phyloP scores from a whole-genome alignment of 1,284 basidiomycete genomes.

The Cutaneotrichosporon sp. region DNA sequence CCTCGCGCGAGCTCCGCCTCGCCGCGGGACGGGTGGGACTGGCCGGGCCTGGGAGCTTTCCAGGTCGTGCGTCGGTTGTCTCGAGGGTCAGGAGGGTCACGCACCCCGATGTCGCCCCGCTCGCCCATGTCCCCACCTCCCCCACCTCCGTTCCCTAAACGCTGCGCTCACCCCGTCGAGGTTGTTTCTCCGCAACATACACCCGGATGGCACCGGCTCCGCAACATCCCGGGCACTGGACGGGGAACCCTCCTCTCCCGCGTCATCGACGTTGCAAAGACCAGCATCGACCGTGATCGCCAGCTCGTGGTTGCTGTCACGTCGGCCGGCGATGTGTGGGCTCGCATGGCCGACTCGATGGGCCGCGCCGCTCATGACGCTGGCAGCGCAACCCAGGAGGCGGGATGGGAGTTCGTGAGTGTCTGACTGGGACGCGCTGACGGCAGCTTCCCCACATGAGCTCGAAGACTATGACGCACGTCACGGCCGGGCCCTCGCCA shows the following conservation, averaged over 20 bases:
- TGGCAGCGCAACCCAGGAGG: constrained; percentile 1
- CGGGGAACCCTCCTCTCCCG: background rate
- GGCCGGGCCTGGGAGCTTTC: background rate
- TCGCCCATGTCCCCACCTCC: background rate
- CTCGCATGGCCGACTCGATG: background rate
- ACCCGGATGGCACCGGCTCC: background rate
- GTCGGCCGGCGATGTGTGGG: background rate
- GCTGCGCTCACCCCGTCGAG: background rate
- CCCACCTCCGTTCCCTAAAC: background rate
- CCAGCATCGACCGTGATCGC: background rate
- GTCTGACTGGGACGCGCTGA: background rate
- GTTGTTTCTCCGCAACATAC: background rate
- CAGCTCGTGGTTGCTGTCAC: background rate
- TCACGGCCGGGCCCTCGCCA: background rate
- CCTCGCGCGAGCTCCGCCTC: background rate
- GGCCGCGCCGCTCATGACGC: background rate
- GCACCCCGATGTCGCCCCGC: background rate
- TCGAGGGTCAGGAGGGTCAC: background rate
- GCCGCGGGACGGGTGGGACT: background rate
- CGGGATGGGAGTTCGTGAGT: constrained; percentile 4
- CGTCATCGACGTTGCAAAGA: background rate
- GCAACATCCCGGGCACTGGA: background rate
- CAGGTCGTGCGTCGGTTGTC: background rate
- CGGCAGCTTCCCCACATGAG: background rate
- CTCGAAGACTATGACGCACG: background rate